Percentiles rank a stretch among this genome's conserved stretches.
These are phyloP conservation scores for Bruguiera gymnorhiza DNA, from an alignment of 345 rosid species.

Conservation along the genomic window DNA sequence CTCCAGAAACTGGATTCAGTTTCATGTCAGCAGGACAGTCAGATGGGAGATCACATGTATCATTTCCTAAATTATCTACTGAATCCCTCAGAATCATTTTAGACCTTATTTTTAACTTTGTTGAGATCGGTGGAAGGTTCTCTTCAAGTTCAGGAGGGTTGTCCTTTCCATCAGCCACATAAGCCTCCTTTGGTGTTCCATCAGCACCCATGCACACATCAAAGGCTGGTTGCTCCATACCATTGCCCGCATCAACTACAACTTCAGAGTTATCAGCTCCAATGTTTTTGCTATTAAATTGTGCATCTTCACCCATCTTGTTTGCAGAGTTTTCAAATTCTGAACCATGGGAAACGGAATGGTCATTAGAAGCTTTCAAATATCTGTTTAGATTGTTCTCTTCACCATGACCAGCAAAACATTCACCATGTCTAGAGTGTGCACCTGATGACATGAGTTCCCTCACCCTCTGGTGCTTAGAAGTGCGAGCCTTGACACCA, in stretches of 20 bases:
- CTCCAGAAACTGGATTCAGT: conserved; percentile 33
- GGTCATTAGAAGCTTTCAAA: conserved; percentile 30
- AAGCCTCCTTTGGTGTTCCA: conserved; percentile 31
- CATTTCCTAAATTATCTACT: conserved; percentile 31
- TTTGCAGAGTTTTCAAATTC: conserved; percentile 18
- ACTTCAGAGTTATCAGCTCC: conserved; percentile 24
- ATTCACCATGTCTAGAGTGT: conserved; percentile 24
- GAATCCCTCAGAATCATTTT: conserved; percentile 36
- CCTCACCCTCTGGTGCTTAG: conserved; percentile 60
- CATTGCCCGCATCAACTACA: conserved; percentile 34
- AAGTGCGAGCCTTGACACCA: conserved; percentile 69
- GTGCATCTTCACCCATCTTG: conserved; percentile 22
- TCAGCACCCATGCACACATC: conserved; percentile 21
- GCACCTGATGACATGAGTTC: conserved; percentile 40
- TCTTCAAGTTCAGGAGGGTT: conserved; percentile 40
- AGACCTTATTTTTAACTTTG: conserved; percentile 43
- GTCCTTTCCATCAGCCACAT: conserved; percentile 25
- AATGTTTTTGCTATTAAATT: conserved; percentile 18
- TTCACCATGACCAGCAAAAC: conserved; percentile 24
- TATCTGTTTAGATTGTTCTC: conserved; percentile 32
- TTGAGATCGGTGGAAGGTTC: conserved; percentile 38
- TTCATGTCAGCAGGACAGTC: conserved; percentile 29
- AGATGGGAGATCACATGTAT: conserved; percentile 29
- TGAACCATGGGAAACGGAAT: conserved; percentile 18
- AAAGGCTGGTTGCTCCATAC: conserved; percentile 19